phyloP scores from a whole-genome alignment of 2,329 filamentous ascomycete genomes.

The Xylaria sp. region DNA sequence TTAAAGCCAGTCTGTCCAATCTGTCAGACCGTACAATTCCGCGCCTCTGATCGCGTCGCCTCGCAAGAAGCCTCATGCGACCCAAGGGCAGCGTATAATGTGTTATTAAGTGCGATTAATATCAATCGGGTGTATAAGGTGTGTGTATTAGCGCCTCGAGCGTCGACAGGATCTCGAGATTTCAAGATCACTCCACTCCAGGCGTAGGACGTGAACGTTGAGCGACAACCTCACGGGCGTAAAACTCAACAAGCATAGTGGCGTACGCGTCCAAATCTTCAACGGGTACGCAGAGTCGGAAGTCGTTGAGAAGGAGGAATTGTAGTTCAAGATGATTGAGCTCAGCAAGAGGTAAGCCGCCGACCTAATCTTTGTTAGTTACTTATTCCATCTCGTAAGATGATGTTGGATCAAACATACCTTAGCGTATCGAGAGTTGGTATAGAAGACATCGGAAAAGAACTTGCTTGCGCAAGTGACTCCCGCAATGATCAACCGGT shows the following conservation, averaged over 20 bases:
- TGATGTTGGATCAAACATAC: slow-evolving; percentile 60
- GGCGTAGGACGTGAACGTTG: slow-evolving; percentile 47
- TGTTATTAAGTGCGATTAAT: slow-evolving; percentile 38
- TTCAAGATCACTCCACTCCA: slow-evolving; percentile 30
- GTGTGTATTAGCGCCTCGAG: slow-evolving; percentile 15
- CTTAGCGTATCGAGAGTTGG: slow-evolving; percentile 99
- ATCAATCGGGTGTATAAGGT: slow-evolving; percentile 24
- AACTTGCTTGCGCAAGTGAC: slow-evolving; percentile 99
- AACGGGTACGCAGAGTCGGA: slow-evolving; percentile 89
- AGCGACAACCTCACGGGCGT: slow-evolving; percentile 84
- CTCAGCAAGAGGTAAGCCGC: slow-evolving; percentile 88
- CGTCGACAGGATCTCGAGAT: neutral
- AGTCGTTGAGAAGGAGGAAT: slow-evolving; percentile 95
- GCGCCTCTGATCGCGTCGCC: slow-evolving; percentile 10
- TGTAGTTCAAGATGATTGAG: slow-evolving; percentile 96
- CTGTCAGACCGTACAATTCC: slow-evolving; percentile 29
- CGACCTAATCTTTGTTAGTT: slow-evolving; percentile 71
- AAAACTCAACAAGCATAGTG: slow-evolving; percentile 98
- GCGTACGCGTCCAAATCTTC: slow-evolving; percentile 97
- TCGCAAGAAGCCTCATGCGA: slow-evolving; percentile 9
- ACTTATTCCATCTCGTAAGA: slow-evolving; percentile 15
- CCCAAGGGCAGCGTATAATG: slow-evolving; percentile 15
- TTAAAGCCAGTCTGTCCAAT: slow-evolving; percentile 35
- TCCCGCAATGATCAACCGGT: slow-evolving; percentile 93
- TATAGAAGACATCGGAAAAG: slow-evolving; percentile 99